These are phyloP conservation scores for Verruconis gallopava DNA, from an alignment of 2,329 filamentous ascomycete genomes.

Conservation along the genomic window DNA sequence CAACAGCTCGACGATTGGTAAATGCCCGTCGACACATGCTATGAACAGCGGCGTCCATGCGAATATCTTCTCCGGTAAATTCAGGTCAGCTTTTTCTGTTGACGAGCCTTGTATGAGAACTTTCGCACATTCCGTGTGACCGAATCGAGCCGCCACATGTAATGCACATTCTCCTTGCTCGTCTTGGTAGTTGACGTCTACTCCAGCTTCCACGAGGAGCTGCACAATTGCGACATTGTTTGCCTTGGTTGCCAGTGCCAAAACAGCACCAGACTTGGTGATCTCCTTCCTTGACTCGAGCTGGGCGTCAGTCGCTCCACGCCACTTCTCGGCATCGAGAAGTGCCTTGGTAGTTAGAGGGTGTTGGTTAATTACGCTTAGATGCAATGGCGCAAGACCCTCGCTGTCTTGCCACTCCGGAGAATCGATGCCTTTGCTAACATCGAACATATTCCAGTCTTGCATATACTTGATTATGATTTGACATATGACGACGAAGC, in stretches of 20 bases:
- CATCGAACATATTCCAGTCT: constrained; percentile 75
- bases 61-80: constrained; percentile 71
- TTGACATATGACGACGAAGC: constrained; percentile 81
- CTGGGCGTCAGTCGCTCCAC: constrained; percentile 49
- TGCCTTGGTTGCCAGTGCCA: constrained; percentile 77
- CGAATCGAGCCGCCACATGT: constrained; percentile 82
- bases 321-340: constrained; percentile 68
- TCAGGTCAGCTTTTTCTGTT: constrained; percentile 60
- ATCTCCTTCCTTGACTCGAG: constrained; percentile 54
- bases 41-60: constrained; percentile 94
- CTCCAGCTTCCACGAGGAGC: constrained; percentile 75
- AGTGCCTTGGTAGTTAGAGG: constrained; percentile 71
- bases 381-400: constrained; percentile 78
- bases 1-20: constrained; percentile 61
- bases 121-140: constrained; percentile 66
- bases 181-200: constrained; percentile 90
- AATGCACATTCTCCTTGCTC: constrained; percentile 81
- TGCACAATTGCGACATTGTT: constrained; percentile 77
- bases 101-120: constrained; percentile 59
- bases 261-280: constrained; percentile 72
- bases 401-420: constrained; percentile 84
- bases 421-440: constrained; percentile 75
- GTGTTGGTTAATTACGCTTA: constrained; percentile 86
- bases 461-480: constrained; percentile 81
- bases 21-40: constrained; percentile 76